Evolutionary conservation across 495 filamentous ascomycete genomes (phyloP), one percentile per base, ranked within the genome.

Genomic region (Polyplosphaeria fusca): DNA sequence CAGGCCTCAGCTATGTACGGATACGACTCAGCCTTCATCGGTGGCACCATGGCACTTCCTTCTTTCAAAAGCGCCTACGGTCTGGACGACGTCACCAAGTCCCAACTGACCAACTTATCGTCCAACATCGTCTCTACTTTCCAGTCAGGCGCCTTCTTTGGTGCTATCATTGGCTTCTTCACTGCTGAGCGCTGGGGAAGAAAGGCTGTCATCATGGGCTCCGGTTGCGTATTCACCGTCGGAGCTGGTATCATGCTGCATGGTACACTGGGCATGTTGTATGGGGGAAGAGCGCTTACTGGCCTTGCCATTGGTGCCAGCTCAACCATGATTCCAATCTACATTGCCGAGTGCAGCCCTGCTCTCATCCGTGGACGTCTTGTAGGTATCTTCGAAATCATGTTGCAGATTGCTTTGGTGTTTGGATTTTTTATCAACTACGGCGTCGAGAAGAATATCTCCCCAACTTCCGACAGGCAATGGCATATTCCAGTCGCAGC

Each of bases 331-430:
- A 58, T 72, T 39, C 72, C 72, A 5, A 60, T 71, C 16, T 75
- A 74, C 32, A 71, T 74, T 40, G 60, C 72, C 5, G 73, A 75
- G 53, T 67, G 54, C 35, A 68, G 69, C 3, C 72, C 72, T 24
- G 61, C 67, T 0, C 53, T 61, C 28, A 72, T 74, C 42, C 71
- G 73, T 24, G 73, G 73, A 9, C 60, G 68, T 32, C 58, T 73
- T 0, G 58, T 86, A 57, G 82, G 84, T 59, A 73, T 88, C n/a
- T 88, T 85, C 62, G 84, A 87, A 68, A 69, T 87, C 28, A 81
- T 83, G 12, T 86, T 82, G 79, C 85, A 87, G 68, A 74, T 85
- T 60, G 85, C 83, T 38, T 83, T 83, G 14, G 69, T 88, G 24
- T 76, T 84, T 11, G 85, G 85, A 2, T 87, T 86, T 59, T 54